These are phyloP conservation scores for Phyllosticta citribraziliensis DNA, from an alignment of 2,329 filamentous ascomycete genomes.

Conservation along the genomic window DNA sequence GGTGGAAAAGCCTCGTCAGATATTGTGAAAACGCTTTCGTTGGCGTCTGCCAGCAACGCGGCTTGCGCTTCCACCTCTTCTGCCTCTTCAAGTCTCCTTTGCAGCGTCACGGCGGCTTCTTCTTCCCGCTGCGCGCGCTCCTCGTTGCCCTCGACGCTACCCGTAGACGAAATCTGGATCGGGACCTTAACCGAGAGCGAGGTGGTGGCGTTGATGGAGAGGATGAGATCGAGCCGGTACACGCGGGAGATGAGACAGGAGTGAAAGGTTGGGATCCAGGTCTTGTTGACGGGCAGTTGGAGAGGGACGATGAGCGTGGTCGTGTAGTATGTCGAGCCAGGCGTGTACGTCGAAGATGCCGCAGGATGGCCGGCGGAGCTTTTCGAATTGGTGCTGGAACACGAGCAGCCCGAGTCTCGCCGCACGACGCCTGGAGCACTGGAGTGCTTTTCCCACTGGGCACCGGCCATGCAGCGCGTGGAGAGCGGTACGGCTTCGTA, in stretches of 20 bases:
- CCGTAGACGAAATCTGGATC: constrained; percentile 34
- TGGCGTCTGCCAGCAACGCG: neutral
- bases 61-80: neutral
- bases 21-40: neutral
- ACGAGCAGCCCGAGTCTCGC: constrained; percentile 32
- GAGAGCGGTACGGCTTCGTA: constrained; percentile 44
- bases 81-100: neutral
- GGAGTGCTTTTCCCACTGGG: constrained; percentile 44
- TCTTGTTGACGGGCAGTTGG: constrained; percentile 49
- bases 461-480: constrained; percentile 46
- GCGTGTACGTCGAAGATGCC: constrained; percentile 25
- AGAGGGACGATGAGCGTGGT: constrained; percentile 55
- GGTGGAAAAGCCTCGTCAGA: neutral
- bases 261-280: constrained; percentile 61
- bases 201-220: constrained; percentile 42
- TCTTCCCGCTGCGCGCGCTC: neutral
- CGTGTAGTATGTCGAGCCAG: constrained; percentile 46
- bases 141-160: constrained; percentile 17
- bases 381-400: constrained; percentile 12
- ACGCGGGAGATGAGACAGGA: constrained; percentile 55
- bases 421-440: constrained; percentile 15
- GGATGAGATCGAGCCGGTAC: constrained; percentile 51
- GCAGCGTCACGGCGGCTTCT: neutral
- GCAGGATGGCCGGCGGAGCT: constrained; percentile 17
- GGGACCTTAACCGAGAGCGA: constrained; percentile 34